Evolutionary conservation across 1,139 yeast genomes (phyloP), one percentile per base, ranked within the genome.

Genomic region (Debaryomyces singareniensis): DNA sequence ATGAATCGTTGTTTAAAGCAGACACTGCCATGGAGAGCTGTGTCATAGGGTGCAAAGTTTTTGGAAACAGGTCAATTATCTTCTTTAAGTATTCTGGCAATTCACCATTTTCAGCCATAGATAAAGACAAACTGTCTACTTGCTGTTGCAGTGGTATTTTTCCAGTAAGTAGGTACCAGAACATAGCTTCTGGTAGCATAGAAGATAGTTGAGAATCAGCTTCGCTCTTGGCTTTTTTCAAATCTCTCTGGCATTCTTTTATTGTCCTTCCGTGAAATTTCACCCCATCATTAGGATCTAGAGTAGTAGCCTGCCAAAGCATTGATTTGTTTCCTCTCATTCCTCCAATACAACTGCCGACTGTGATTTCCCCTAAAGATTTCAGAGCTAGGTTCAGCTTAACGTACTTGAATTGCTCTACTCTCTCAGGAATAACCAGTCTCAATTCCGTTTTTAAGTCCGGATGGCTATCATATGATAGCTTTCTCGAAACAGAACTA

Each of bases 41-140:
- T 25, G 85, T 81, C 83, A 76, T 76, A 50, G 83, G 82, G 55
- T 76, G 82, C 38, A 76, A 56, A 38, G 71, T 50, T 43, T 64
- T 56, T 41, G 83, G 83, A 41, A 74, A 58, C 35, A 66, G 58
- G 60, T 75, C 78, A 42, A 76, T 53, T 31, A 75, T 53, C 36
- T 67, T 68, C 37, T 49, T 47, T 33, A 75, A 71, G 55, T 75
- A 77, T 37, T 58, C 65, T 41, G 83, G 83, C 31, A 76, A 53
- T 40, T 62, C 68, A 21, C 77, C 61, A 43, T 78, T 69, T 29
- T 78, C 71, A 35, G 77, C 78, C 41, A 77, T 58, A 49, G 74
- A 80, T 15, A 66, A 66, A 34, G 75, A 62, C 26, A 76, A 65
- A 5, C 62, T 66, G 42, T 63, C 58, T 40, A 70, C 71, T 56